Evolutionary conservation across 805 yeast species (phyloP), one percentile per base, ranked within the genome.

Genomic region (Sungouiozyma ichnusensis): DNA sequence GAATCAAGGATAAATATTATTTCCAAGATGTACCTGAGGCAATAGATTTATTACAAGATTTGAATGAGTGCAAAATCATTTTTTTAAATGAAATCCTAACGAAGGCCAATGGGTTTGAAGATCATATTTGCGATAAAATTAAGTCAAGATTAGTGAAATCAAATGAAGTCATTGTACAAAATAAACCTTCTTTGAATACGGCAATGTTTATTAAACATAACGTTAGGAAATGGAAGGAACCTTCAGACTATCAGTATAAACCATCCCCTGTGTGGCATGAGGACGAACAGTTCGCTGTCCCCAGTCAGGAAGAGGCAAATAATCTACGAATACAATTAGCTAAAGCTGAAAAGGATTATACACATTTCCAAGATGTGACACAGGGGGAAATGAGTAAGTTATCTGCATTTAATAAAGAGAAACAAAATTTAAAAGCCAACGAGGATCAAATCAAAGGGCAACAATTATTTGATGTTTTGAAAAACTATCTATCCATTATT

Each of bases 241-340:
- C 97, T 1, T 68, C 67, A 5, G 97, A 90, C 64, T 85, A 83
- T 56, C 71, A 76, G 49, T 92, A 83, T 54, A 74, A 84, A 48
- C 96, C 97, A 1, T 80, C 94, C 19, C 79, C 87, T 24, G 81
- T 92, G 35, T 92, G 98, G 98, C 97, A 90, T 63, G 98, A 92
- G 55, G 97, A 92, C 62, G 95, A 86, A 49, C 66, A 74, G 31
- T 72, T 84, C 54, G 70, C 81, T 48, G 72, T 77, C 1, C 67
- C 72, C 4, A 72, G 73, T 36, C 78, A 74, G 35, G 72, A 69
- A 4, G 85, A 79, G 53, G 63, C 81, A 40, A 67, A 73, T 5
- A 75, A 72, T 33, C 63, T 83, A 54, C 77, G 74, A 55, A 65
- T 68, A 43, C 64, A 65, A 40, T 63, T 84, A 45, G 73, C 74